Evolutionary conservation across 1,284 basidiomycete genomes (phyloP), one percentile per base, ranked within the genome.

Genomic region (Xerocomus nothofagi): DNA sequence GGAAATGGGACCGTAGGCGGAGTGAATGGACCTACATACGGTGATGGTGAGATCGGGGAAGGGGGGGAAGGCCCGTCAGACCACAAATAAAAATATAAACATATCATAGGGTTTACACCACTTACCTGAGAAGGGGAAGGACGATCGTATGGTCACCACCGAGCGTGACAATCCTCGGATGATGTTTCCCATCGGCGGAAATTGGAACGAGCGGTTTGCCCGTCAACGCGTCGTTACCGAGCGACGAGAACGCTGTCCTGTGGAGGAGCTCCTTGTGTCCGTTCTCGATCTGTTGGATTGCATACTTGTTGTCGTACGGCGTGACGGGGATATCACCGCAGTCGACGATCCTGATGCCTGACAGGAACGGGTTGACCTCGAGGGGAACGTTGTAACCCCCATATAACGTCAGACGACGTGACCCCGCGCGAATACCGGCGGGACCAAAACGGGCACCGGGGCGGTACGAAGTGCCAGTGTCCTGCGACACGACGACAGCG

Each of bases 141-240:
- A 81, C 86, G 51, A 90, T 86, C 3, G 86, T 88, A 58, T 90
- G 87, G 60, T 91, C 88, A 11, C 88, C 88, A 29, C 88, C 88
- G 20, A 91, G 78, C 17, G 86, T 87, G 55, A 89, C 76, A 48
- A 89, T 69, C 36, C 85, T 74, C 11, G 86, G 85, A 57, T 88
- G 86, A 46, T 77, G 70, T 57, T 80, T 83, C 14, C 81, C 84
- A 49, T 88, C 85, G 10, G 70, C 54, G 44, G 81, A 76, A 50
- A 85, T 70, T 32, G 79, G 77, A 11, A 71, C 63, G 31, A 87
- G 76, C 27, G 73, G 70, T 56, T 77, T 59, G 4, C 83, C 84
- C 17, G 81, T 83, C 40, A 75, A 47, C 0, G 79, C 69, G 57
- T 85, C 81, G 52, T 82, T 82, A 4, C 79, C 81, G 31, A 86